Conservation (phyloP, 805 yeast species). For the Starmerella stellata region DNA sequence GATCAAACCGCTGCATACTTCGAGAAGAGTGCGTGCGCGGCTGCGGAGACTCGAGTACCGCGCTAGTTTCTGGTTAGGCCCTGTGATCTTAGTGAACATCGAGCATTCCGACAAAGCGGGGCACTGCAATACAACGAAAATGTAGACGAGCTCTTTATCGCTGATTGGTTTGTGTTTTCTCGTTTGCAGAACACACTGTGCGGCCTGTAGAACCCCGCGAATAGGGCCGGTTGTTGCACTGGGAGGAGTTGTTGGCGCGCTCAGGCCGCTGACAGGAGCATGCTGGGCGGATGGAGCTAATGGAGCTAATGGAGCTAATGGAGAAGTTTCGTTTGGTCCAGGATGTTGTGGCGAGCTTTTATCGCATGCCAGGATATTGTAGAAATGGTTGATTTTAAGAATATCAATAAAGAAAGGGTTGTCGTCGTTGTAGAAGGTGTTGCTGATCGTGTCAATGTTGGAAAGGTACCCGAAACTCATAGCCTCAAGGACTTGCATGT, state of each 20-base stretch:
- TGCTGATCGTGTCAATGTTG: conserved; percentile 8
- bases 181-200: conserved; percentile 15
- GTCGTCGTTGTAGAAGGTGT: conserved; percentile 7
- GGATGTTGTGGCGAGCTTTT: background rate
- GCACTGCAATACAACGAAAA: conserved; percentile 16
- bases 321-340: too few species aligned
- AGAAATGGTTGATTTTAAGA: background rate
- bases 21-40: conserved; percentile 46
- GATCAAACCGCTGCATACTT: conserved; percentile 50
- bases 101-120: conserved; percentile 18
- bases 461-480: conserved; percentile 14
- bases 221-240: conserved; percentile 11
- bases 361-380: background rate
- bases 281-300: background rate
- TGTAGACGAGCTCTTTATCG: conserved; percentile 12
- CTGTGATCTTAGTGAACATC: conserved; percentile 20
- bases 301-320: too few species aligned
- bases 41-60: conserved; percentile 17
- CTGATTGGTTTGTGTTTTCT: conserved; percentile 12
- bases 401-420: background rate
- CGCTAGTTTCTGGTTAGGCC: conserved; percentile 18
- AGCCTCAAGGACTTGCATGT: conserved; percentile 14
- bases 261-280: background rate
- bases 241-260: background rate
- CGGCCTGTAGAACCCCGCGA: conserved; percentile 19